A percentile compares a stretch with the other conserved stretches of the same genome.
phyloP scores from a whole-genome alignment of 768 basidiomycete species.

The Panaeolus cyanescens region DNA sequence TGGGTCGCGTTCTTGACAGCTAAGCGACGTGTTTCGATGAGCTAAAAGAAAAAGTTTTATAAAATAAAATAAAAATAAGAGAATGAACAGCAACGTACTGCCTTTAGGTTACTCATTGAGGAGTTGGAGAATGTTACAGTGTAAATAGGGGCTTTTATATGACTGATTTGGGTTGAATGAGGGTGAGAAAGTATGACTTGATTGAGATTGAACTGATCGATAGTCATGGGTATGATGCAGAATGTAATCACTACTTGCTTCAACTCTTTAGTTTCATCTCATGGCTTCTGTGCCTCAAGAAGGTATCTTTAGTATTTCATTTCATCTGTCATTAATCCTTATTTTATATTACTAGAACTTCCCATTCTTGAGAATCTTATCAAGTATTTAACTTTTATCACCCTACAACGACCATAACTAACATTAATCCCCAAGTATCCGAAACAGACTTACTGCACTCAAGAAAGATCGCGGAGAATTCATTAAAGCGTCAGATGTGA shows the following conservation, averaged over 20 bases:
- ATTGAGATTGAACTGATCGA: constrained; percentile 21
- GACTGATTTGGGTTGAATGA: constrained; percentile 23
- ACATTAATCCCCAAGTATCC: constrained; percentile 58
- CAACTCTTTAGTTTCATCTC: constrained; percentile 8
- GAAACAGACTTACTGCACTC: constrained; percentile 91
- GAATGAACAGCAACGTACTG: too few species aligned
- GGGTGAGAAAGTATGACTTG: constrained; percentile 25
- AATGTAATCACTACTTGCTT: constrained; percentile 2
- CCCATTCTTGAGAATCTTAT: constrained; percentile 94
- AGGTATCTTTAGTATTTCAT: constrained; percentile 46
- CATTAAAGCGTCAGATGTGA: constrained; percentile 92
- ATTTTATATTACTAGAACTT: constrained; percentile 62
- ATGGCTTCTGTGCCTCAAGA: constrained; percentile 83
- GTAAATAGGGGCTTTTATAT: constrained; percentile 12
- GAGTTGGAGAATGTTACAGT: too few species aligned
- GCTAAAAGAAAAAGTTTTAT: constrained; percentile 15
- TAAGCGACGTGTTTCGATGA: constrained; percentile 20
- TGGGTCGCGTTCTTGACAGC: constrained; percentile 23
- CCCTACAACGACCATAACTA: constrained; percentile 14
- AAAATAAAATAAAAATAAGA: neutral
- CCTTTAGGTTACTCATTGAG: too few species aligned
- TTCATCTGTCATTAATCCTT: constrained; percentile 11
- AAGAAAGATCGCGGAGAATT: constrained; percentile 93
- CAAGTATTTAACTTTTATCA: constrained; percentile 53
- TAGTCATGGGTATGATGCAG: constrained; percentile 12